phyloP scores from a whole-genome alignment of 306 rosid genomes.

The Vicia faba region DNA sequence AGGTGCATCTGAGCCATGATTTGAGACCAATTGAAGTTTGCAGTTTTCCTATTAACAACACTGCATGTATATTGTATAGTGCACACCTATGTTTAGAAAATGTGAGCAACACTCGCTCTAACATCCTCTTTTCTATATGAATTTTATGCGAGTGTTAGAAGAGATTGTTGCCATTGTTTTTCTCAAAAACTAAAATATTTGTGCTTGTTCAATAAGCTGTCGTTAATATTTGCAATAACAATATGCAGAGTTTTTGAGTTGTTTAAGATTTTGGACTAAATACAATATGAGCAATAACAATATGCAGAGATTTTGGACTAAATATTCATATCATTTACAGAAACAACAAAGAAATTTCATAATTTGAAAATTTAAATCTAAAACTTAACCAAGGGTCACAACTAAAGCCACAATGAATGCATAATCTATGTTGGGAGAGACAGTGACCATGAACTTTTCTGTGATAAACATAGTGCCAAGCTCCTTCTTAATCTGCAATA shows the following conservation, averaged over 20 bases:
- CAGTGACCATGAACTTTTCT: conserved; percentile 43
- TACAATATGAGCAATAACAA: not conserved
- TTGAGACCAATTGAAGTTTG: conserved; percentile 34
- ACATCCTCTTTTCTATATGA: no score
- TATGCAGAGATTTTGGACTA: not conserved
- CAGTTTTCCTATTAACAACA: conserved; percentile 35
- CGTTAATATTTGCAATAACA: not conserved
- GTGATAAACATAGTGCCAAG: conserved; percentile 25
- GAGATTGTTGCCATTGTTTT: no score
- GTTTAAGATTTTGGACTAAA: no score
- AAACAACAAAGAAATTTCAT: no score
- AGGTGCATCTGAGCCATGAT: conserved; percentile 41
- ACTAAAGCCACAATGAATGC: conserved; percentile 50
- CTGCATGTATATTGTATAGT: conserved; percentile 21
- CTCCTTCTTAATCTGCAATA: conserved; percentile 49
- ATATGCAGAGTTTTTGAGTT: no score
- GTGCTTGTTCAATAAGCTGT: conserved; percentile 10
- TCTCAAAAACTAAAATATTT: conserved; percentile 1
- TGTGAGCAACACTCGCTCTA: no score
- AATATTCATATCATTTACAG: no score
- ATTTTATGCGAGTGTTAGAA: no score
- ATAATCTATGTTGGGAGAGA: conserved; percentile 47
- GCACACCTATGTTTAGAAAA: conserved; percentile 14
- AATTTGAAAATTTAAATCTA: not conserved
- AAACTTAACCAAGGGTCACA: conserved; percentile 35